A percentile compares a stretch with the other conserved stretches of the same genome.
These are phyloP conservation scores for Nicotiana noctiflora DNA, from an alignment of 257 asterid species.

Conservation along the genomic window DNA sequence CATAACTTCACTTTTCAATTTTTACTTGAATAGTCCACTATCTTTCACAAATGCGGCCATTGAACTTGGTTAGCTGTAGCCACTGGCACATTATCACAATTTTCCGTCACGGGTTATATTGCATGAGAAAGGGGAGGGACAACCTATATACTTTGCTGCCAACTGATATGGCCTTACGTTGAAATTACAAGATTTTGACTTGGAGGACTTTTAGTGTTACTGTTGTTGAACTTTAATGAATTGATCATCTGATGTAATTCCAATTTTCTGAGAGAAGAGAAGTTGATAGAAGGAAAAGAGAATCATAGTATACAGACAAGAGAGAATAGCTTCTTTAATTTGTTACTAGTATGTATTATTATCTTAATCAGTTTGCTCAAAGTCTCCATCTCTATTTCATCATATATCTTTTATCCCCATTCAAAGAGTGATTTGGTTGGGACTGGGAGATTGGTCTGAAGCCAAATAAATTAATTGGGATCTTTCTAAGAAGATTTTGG, in stretches of 20 bases:
- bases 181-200: neutral
- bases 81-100: neutral
- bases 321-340: neutral
- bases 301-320: neutral
- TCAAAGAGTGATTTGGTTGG: slow-evolving; percentile 17
- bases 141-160: neutral
- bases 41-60: neutral
- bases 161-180: neutral
- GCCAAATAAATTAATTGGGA: slow-evolving; percentile 19
- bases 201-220: neutral
- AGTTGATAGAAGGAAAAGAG: neutral
- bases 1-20: neutral
- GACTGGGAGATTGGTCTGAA: slow-evolving; percentile 19
- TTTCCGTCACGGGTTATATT: neutral
- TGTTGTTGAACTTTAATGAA: neutral
- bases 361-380: neutral
- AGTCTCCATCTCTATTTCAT: neutral
- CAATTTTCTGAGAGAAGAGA: neutral
- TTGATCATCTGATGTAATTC: neutral
- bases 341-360: neutral
- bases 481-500: slow-evolving; percentile 11
- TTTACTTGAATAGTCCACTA: neutral
- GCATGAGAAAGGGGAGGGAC: slow-evolving; percentile 7
- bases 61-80: slow-evolving; percentile 1
- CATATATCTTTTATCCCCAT: neutral